Conservation (phyloP, 495 filamentous ascomycete genomes). For the Penicillium angulare region DNA sequence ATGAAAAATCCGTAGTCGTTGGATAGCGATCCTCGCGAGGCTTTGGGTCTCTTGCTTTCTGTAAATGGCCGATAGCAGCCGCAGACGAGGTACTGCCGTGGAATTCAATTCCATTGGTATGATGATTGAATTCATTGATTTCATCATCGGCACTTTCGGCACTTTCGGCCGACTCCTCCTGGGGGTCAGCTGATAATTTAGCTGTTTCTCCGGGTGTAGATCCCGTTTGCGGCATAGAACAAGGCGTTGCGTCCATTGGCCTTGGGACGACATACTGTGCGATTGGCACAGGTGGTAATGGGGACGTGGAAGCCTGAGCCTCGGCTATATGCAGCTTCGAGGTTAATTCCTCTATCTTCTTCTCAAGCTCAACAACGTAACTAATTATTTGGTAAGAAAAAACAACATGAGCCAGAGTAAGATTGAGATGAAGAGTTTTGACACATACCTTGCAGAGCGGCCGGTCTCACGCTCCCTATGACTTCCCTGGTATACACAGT, state of each 20-base stretch:
- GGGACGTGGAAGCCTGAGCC: slow-evolving; percentile 14
- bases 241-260: slow-evolving; percentile 26
- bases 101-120: slow-evolving; percentile 41
- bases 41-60: slow-evolving; percentile 29
- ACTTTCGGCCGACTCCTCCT: slow-evolving; percentile 27
- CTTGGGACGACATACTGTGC: slow-evolving; percentile 1
- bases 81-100: slow-evolving; percentile 41
- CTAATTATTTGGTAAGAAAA: slow-evolving; percentile 16
- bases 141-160: slow-evolving; percentile 29
- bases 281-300: slow-evolving; percentile 6
- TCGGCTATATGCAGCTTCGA: slow-evolving; percentile 29
- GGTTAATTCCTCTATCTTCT: slow-evolving; percentile 36
- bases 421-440: not conserved
- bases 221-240: slow-evolving; percentile 25
- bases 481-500: slow-evolving; percentile 38
- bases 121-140: slow-evolving; percentile 38
- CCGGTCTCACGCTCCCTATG: slow-evolving; percentile 36
- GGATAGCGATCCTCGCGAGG: slow-evolving; percentile 13
- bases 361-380: slow-evolving; percentile 38
- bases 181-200: slow-evolving; percentile 11
- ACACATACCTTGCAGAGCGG: slow-evolving; percentile 33
- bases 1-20: slow-evolving; percentile 20
- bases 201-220: slow-evolving; percentile 25
- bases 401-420: not conserved
- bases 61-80: slow-evolving; percentile 32